phyloP scores from a whole-genome alignment of 495 filamentous ascomycete species.

The Penicillium pulvis region DNA sequence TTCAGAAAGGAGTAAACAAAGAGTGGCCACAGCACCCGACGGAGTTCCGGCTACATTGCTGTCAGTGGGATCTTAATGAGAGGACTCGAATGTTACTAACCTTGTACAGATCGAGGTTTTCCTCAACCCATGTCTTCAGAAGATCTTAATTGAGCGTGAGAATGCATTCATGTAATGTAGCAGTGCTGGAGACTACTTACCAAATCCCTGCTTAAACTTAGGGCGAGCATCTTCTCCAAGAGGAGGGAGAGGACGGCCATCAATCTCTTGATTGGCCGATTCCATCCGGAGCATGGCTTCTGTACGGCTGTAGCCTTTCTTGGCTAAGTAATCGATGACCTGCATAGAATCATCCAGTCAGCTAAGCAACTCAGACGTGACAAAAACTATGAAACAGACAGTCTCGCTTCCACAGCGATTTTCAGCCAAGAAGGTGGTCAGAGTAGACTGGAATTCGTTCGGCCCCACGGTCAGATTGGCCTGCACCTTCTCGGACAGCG shows the following conservation, averaged over 20 bases:
- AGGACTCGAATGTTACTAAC: slow-evolving; percentile 39
- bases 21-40: slow-evolving; percentile 83
- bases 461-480: not conserved
- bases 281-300: slow-evolving; percentile 93
- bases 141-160: slow-evolving; percentile 51
- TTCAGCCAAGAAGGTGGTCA: not conserved
- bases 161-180: not conserved
- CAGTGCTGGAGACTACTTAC: slow-evolving; percentile 37
- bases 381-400: slow-evolving; percentile 2
- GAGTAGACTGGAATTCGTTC: not conserved
- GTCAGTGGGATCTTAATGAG: slow-evolving; percentile 28
- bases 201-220: slow-evolving; percentile 74
- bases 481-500: not conserved
- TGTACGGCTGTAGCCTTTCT: slow-evolving; percentile 92
- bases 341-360: slow-evolving; percentile 30
- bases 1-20: slow-evolving; percentile 92
- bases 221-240: slow-evolving; percentile 69
- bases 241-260: slow-evolving; percentile 68
- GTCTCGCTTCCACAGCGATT: not conserved
- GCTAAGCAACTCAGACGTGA: not conserved
- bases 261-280: slow-evolving; percentile 75
- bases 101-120: slow-evolving; percentile 91
- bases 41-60: slow-evolving; percentile 70
- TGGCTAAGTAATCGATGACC: slow-evolving; percentile 95
- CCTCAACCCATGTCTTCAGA: slow-evolving; percentile 79